Percentiles rank a stretch among this genome's conserved stretches.
Evolutionary conservation across 257 asterid genomes (phyloP).

Genomic region (Fraxinus pennsylvanica): DNA sequence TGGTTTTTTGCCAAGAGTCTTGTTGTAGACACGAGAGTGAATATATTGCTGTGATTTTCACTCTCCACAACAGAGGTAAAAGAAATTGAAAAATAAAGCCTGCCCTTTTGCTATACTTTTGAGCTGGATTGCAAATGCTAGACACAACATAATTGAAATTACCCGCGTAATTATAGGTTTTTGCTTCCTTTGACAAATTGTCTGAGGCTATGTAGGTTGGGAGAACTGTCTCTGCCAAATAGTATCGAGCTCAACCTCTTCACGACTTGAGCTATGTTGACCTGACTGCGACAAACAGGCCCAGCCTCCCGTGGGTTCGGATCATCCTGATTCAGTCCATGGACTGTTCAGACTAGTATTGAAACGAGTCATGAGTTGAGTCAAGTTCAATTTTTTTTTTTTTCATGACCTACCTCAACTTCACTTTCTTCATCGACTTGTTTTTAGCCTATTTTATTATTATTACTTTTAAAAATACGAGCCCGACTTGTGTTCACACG

Average conservation of each 20-base stretch:
- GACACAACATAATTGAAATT: constrained; percentile 7
- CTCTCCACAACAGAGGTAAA: constrained; percentile 2
- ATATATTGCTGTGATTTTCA: not conserved
- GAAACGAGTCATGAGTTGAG: too few relatives aligned
- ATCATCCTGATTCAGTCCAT: too few relatives aligned
- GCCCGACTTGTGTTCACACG: too few relatives aligned
- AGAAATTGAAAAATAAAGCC: constrained; percentile 22
- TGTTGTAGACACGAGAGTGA: not conserved
- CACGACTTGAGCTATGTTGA: not conserved
- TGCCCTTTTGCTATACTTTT: constrained; percentile 26
- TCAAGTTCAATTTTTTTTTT: too few relatives aligned
- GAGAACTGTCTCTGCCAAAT: not conserved
- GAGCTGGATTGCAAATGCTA: constrained; percentile 39
- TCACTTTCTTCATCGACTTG: too few relatives aligned
- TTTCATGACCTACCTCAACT: too few relatives aligned
- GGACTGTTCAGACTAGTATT: too few relatives aligned
- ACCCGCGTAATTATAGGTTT: constrained; percentile 27
- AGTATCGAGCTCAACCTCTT: not conserved
- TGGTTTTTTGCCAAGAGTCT: not conserved
- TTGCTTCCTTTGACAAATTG: constrained; percentile 21
- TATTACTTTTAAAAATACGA: too few relatives aligned
- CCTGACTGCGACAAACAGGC: too few relatives aligned
- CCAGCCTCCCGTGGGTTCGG: too few relatives aligned
- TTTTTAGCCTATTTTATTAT: too few relatives aligned
- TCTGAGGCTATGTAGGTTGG: not conserved